Evolutionary conservation across 805 yeast species (phyloP).

Genomic region (Candida hungchunana): DNA sequence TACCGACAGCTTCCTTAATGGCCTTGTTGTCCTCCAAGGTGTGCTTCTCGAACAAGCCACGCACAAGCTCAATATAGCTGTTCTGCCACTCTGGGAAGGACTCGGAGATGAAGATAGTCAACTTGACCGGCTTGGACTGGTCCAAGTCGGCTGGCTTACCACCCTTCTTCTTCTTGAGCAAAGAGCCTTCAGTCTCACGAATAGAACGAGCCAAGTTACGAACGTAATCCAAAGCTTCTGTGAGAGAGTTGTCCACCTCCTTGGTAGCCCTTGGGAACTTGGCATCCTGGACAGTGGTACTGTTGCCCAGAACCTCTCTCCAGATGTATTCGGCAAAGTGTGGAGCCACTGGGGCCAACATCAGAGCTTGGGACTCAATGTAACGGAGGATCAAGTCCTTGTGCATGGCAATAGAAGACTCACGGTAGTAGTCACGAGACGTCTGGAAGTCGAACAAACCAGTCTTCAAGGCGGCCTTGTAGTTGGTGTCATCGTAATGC

Average conservation of each 20-base stretch:
- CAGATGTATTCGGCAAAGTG: slow-evolving; percentile 90
- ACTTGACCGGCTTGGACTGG: slow-evolving; percentile 61
- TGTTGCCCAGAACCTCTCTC: slow-evolving; percentile 71
- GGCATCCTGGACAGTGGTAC: slow-evolving; percentile 62
- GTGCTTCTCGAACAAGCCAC: slow-evolving; percentile 65
- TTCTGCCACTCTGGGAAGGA: slow-evolving; percentile 94
- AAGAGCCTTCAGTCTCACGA: slow-evolving; percentile 89
- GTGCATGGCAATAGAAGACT: slow-evolving; percentile 68
- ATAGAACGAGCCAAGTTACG: slow-evolving; percentile 75
- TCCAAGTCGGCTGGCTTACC: slow-evolving; percentile 68
- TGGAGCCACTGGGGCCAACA: slow-evolving; percentile 91
- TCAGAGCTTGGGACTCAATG: slow-evolving; percentile 79
- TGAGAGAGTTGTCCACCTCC: slow-evolving; percentile 56
- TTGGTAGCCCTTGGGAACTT: slow-evolving; percentile 73
- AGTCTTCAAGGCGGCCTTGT: slow-evolving; percentile 82
- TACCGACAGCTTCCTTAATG: slow-evolving; percentile 64
- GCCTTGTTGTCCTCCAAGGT: slow-evolving; percentile 60
- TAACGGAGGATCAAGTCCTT: slow-evolving; percentile 74
- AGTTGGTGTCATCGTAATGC: slow-evolving; percentile 68
- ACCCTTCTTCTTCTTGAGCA: slow-evolving; percentile 87
- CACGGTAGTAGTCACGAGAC: slow-evolving; percentile 95
- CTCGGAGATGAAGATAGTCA: slow-evolving; percentile 69
- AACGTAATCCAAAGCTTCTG: slow-evolving; percentile 74
- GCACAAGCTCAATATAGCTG: slow-evolving; percentile 72
- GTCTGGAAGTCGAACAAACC: slow-evolving; percentile 94